phyloP scores from a whole-genome alignment of 805 yeast genomes.

The Starmerella floricola region DNA sequence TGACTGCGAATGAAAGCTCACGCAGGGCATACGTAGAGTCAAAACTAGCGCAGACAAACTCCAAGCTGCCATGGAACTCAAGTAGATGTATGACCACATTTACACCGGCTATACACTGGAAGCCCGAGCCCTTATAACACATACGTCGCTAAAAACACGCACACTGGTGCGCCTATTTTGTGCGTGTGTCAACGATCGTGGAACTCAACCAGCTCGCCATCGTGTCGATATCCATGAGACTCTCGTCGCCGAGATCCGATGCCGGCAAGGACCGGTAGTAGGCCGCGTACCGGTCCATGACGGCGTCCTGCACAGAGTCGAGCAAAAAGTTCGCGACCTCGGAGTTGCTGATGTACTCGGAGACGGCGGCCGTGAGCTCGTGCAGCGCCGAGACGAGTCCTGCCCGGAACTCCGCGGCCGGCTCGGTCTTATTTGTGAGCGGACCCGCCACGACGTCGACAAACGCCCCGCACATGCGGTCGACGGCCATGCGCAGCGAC shows the following conservation, averaged over 20 bases:
- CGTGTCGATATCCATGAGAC: slow-evolving; percentile 53
- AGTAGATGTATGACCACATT: too few relatives aligned
- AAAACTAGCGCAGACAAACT: too few relatives aligned
- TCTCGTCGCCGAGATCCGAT: slow-evolving; percentile 30
- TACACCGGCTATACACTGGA: too few relatives aligned
- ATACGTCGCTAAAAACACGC: too few relatives aligned
- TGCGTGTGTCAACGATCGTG: slow-evolving; percentile 1
- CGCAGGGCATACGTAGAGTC: too few relatives aligned
- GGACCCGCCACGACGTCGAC: slow-evolving; percentile 29
- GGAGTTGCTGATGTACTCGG: slow-evolving; percentile 51
- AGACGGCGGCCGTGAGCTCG: slow-evolving; percentile 57
- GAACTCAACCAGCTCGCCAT: slow-evolving; percentile 36
- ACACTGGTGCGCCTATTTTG: too few relatives aligned
- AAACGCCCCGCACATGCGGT: slow-evolving; percentile 11
- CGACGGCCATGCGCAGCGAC: slow-evolving; percentile 56
- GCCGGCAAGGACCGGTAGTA: slow-evolving; percentile 33
- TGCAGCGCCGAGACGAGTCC: slow-evolving; percentile 32
- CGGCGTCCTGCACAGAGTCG: slow-evolving; percentile 54
- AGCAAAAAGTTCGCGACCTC: slow-evolving; percentile 41
- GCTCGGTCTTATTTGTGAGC: slow-evolving; percentile 21
- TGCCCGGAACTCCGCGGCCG: slow-evolving; percentile 32
- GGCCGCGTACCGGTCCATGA: slow-evolving; percentile 45
- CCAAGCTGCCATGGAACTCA: too few relatives aligned
- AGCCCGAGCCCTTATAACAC: too few relatives aligned
- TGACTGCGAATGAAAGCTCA: too few relatives aligned